phyloP scores from a whole-genome alignment of 768 basidiomycete species.

The Leccinum uliginosum region DNA sequence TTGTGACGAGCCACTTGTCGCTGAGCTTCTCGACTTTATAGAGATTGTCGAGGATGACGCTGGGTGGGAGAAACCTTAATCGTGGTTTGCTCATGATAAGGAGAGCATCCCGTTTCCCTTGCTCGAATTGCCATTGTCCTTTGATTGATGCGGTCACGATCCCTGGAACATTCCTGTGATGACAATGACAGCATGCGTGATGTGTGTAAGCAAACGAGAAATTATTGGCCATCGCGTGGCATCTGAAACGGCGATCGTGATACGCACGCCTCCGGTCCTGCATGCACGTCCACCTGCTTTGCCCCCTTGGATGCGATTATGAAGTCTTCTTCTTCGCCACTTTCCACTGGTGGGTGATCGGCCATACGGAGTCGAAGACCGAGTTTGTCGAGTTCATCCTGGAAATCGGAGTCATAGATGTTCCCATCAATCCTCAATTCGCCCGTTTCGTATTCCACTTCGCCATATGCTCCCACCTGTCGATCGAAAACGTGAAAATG shows the following conservation, averaged over 20 bases:
- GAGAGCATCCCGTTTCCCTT: slow-evolving; percentile 31
- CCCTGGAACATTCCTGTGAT: slow-evolving; percentile 18
- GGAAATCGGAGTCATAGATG: slow-evolving; percentile 26
- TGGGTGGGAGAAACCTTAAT: slow-evolving; percentile 13
- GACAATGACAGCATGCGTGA: not conserved
- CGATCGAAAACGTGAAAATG: not conserved
- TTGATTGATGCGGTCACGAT: slow-evolving; percentile 30
- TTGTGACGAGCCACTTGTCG: slow-evolving; percentile 33
- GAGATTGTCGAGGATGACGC: slow-evolving; percentile 24
- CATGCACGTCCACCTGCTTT: slow-evolving; percentile 1
- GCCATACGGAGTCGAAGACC: not conserved
- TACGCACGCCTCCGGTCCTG: slow-evolving; percentile 22
- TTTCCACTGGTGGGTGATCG: slow-evolving; percentile 12
- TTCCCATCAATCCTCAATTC: slow-evolving; percentile 29
- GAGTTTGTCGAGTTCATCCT: slow-evolving; percentile 11
- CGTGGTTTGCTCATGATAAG: slow-evolving; percentile 33
- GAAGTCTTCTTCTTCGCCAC: slow-evolving; percentile 18
- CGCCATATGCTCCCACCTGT: slow-evolving; percentile 35
- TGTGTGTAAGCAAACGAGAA: not conserved
- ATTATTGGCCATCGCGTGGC: not conserved
- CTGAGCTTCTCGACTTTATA: slow-evolving; percentile 21
- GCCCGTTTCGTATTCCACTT: slow-evolving; percentile 28
- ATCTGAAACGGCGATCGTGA: not conserved
- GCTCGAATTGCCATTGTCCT: slow-evolving; percentile 33
- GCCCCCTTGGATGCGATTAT: slow-evolving; percentile 26